Base-by-base conservation (phyloP, 2,329 filamentous ascomycete genomes). In the Beauveria sp. region DNA sequence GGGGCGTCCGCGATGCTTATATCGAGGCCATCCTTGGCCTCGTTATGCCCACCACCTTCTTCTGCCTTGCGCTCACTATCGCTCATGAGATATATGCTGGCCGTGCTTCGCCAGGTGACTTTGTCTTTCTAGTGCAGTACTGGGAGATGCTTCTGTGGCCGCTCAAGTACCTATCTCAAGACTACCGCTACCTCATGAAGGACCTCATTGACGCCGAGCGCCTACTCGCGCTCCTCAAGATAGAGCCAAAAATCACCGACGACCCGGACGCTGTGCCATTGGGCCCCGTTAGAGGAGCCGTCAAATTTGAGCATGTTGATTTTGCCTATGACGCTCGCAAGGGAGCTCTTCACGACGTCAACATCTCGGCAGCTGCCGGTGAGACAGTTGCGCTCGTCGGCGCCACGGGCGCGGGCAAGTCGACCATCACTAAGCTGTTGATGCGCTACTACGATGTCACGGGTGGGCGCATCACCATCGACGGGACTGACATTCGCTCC, bases 101-200 rank as follows among this genome's bases (percentile, higher is more conserved):
- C 7, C 53, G 53, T 46, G 53, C 53, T 9, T 77, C 80, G 0
- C 75, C 87, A 10, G 86, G 86, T 38, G 80, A 80, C 64, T 84
- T 88, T 64, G 81, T 88, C 6, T 83, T 83, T 24, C 71, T 89
- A 31, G 74, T 85, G 34, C 79, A 81, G 40, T 88, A 88, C 69
- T 88, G 85, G 86, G 71, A 71, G 3, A 60, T 64, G 38, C 63
- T 60, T 74, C 78, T 66, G 67, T 82, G 58, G 62, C 67, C 68
- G 20, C 46, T 73, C 71, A 65, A 66, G 70, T 74, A 66, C 50
- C 68, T 69, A 4, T 62, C 61, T 9, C 63, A 63, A 38, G 79
- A 78, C 62, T 80, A 79, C 62, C 77, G 72, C 8, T 74, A 78
- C 73, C 68, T 80, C 9, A 75, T 79, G 67, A 77, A 77, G 63